Conservation (phyloP, 805 yeast species). For the Groenewaldozyma salmanticensis region DNA sequence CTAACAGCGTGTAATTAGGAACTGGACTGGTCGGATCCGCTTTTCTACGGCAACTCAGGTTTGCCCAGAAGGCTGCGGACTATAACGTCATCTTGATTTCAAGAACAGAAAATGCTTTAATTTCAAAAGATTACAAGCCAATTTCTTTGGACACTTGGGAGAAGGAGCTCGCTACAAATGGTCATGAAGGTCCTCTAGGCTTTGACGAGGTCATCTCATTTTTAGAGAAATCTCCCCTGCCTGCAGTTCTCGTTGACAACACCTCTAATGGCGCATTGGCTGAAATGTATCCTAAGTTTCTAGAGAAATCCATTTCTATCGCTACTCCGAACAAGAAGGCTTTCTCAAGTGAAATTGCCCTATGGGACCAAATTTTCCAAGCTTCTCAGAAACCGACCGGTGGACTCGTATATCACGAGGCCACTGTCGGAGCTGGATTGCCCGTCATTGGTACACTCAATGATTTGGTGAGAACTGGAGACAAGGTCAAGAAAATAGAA, state of each 20-base stretch:
- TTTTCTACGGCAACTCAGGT: constrained; percentile 69
- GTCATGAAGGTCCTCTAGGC: constrained; percentile 41
- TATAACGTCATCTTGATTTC: constrained; percentile 78
- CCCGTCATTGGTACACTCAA: constrained; percentile 85
- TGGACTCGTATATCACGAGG: constrained; percentile 91
- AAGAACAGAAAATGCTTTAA: constrained; percentile 58
- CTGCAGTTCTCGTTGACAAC: constrained; percentile 85
- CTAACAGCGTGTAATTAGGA: constrained; percentile 32
- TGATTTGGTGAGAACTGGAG: constrained; percentile 89
- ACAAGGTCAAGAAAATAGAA: constrained; percentile 80
- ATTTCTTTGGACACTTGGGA: constrained; percentile 55
- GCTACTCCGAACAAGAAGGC: constrained; percentile 99
- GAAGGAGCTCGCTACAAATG: constrained; percentile 35
- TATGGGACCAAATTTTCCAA: constrained; percentile 70
- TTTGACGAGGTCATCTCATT: constrained; percentile 50
- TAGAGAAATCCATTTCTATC: constrained; percentile 72
- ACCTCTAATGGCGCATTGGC: constrained; percentile 81
- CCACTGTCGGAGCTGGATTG: constrained; percentile 97
- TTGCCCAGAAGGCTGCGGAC: constrained; percentile 41
- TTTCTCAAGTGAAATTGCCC: constrained; percentile 62
- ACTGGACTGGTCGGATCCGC: constrained; percentile 96
- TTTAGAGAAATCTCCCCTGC: constrained; percentile 56
- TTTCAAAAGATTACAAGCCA: constrained; percentile 61
- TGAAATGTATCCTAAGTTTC: constrained; percentile 61
- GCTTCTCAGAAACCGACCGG: constrained; percentile 45